A percentile compares a stretch with the other conserved stretches of the same genome.
Evolutionary conservation across 495 filamentous ascomycete species (phyloP).

Genomic region (Trichodelitschia bisporula): DNA sequence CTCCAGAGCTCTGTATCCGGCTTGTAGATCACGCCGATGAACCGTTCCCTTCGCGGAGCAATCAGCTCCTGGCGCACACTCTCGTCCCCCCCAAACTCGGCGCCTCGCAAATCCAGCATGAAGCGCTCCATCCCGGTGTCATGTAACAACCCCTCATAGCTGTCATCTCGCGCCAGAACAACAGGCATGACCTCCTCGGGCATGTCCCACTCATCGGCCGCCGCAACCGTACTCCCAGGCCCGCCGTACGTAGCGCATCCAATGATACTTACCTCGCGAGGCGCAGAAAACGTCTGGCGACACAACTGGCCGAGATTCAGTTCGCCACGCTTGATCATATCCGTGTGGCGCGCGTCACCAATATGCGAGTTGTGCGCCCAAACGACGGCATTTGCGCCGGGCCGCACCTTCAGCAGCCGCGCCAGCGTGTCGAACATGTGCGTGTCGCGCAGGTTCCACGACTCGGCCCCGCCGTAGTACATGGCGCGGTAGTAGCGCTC

Average conservation of each 20-base stretch:
- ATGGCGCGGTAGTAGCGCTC: slow-evolving; percentile 33
- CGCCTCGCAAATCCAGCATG: slow-evolving; percentile 21
- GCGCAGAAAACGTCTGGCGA: slow-evolving; percentile 21
- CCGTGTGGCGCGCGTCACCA: slow-evolving; percentile 31
- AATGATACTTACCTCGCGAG: slow-evolving; percentile 23
- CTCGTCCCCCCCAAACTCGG: slow-evolving; percentile 13
- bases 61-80: slow-evolving; percentile 19
- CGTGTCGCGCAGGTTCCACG: slow-evolving; percentile 31
- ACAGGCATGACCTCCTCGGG: slow-evolving; percentile 29
- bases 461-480: slow-evolving; percentile 29
- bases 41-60: slow-evolving; percentile 22
- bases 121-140: slow-evolving; percentile 22
- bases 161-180: slow-evolving; percentile 18
- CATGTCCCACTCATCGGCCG: slow-evolving; percentile 29
- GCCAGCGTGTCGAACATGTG: slow-evolving; percentile 33
- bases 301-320: slow-evolving; percentile 32
- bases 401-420: slow-evolving; percentile 21
- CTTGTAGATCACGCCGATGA: slow-evolving; percentile 35
- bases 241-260: slow-evolving; percentile 29
- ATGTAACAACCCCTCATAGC: slow-evolving; percentile 23
- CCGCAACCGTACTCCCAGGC: slow-evolving; percentile 31
- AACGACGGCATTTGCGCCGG: slow-evolving; percentile 24
- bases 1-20: slow-evolving; percentile 27
- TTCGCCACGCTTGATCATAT: slow-evolving; percentile 27
- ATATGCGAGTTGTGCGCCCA: slow-evolving; percentile 38